These are phyloP conservation scores for Aspergillus clavatus DNA, from an alignment of 2,329 filamentous ascomycete species.

Conservation along the genomic window DNA sequence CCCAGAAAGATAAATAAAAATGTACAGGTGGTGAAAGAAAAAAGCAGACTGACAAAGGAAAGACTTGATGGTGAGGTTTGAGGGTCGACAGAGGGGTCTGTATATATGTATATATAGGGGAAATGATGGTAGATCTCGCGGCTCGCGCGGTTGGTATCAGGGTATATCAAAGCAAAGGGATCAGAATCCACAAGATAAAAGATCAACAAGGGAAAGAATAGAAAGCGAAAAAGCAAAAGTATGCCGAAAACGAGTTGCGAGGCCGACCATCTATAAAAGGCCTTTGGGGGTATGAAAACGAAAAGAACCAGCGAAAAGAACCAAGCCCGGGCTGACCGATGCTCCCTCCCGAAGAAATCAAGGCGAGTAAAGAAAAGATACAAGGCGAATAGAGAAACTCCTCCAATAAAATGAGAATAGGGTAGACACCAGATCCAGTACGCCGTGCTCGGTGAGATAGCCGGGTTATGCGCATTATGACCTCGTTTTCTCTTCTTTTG, in stretches of 20 bases:
- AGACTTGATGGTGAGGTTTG: constrained; percentile 15
- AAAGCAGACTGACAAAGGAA: constrained; percentile 14
- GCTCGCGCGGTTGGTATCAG: constrained; percentile 32
- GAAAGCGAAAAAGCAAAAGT: constrained; percentile 18
- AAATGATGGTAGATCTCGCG: constrained; percentile 26
- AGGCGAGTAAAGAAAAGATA: constrained; percentile 15
- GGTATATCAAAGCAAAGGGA: constrained; percentile 11
- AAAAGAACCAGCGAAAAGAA: constrained; percentile 23
- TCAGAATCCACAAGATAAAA: constrained; percentile 10
- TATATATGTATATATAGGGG: constrained; percentile 19
- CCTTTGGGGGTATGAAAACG: constrained; percentile 38
- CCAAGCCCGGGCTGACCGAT: constrained; percentile 18
- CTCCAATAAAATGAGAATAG: constrained; percentile 14
- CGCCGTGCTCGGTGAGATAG: constrained; percentile 27
- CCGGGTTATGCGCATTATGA: constrained; percentile 22
- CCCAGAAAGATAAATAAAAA: too few relatives aligned
- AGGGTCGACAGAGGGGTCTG: constrained; percentile 19
- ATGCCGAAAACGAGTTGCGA: constrained; percentile 29
- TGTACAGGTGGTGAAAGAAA: constrained; percentile 10
- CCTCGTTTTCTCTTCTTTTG: constrained; percentile 18
- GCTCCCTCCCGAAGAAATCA: constrained; percentile 16
- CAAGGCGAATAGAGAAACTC: constrained; percentile 11
- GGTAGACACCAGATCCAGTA: constrained; percentile 26
- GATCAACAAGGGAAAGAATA: constrained; percentile 15
- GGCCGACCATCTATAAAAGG: constrained; percentile 35